Conservation (phyloP, 2,329 filamentous ascomycete genomes). For the Colletotrichum sublineola region DNA sequence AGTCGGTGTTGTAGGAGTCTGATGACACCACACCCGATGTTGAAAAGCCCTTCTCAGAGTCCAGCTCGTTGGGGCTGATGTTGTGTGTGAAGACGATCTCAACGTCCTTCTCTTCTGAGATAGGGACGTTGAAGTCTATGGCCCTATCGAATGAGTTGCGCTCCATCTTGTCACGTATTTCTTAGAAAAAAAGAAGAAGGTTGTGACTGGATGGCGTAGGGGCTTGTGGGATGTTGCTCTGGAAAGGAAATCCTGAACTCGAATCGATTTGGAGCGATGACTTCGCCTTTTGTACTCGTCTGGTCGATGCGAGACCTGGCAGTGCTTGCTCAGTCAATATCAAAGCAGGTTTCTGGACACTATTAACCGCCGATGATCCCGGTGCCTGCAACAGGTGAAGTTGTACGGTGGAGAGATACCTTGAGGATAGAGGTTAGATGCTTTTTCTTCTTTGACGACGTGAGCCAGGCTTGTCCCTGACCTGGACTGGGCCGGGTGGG, state of each 20-base stretch:
- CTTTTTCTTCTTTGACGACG: conserved; percentile 19
- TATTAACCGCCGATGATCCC: not conserved
- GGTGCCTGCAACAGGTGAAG: conserved; percentile 1
- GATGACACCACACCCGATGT: not conserved
- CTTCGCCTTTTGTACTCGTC: conserved; percentile 27
- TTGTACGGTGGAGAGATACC: conserved; percentile 13
- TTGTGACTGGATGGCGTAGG: not conserved
- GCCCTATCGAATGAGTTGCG: conserved; percentile 12
- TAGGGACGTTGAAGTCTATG: not conserved
- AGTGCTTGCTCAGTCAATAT: conserved; percentile 24
- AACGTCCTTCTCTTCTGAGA: conserved; percentile 27
- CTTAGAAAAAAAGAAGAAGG: not conserved
- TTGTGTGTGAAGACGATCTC: conserved; percentile 22
- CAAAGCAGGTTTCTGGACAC: conserved; percentile 4
- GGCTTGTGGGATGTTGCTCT: conserved; percentile 14
- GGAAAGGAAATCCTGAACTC: not conserved
- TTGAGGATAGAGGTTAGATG: conserved; percentile 19
- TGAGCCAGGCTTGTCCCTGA: conserved; percentile 15
- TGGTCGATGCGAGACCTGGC: conserved; percentile 11
- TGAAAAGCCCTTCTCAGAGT: conserved; percentile 17
- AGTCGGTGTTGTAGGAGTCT: conserved; percentile 36
- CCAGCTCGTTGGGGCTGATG: conserved; percentile 6
- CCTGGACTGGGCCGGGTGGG: conserved; percentile 5
- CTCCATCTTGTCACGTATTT: conserved; percentile 20
- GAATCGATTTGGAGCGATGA: not conserved